Evolutionary conservation across 805 yeast genomes (phyloP), one percentile per base, ranked within the genome.

Genomic region (Myxozyma melibiosi): DNA sequence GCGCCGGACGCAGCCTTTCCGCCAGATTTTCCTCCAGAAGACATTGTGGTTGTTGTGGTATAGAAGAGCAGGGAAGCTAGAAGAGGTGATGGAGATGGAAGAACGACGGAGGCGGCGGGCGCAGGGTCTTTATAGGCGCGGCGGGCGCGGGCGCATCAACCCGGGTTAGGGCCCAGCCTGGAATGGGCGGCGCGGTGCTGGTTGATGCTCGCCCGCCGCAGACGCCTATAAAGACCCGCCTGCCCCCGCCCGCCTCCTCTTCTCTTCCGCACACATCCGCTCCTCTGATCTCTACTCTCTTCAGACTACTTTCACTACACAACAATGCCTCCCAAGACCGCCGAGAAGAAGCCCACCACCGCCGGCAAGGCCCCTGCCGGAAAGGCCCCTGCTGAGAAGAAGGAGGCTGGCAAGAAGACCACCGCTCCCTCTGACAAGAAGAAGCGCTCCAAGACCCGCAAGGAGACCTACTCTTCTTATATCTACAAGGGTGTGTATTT

Each of bases 391-490:
- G 95, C 96, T 77, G 95, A 88, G 78, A 89, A 90, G 85, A 90
- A 88, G 80, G 76, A 74, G 67, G 94, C 96, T 74, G 88, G 88
- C 72, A 87, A 86, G 83, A 90, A 89, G 82, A 88, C 95, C 74
- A 78, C 95, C 67, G 80, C 89, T 65, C 73, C 87, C 67, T 81
- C 84, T 57, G 91, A 84, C 71, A 77, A 85, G 75, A 90, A 90
- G 84, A 91, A 88, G 87, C 90, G 96, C 83, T 74, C 89, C 68
- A 91, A 90, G 86, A 79, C 91, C 71, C 90, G 97, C 85, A 90
- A 90, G 87, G 97, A 92, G 81, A 90, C 97, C 66, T 92, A 90
- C 83, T 90, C 96, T 66, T 90, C 97, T 64, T 92, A 92, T 81
- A 92, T 92, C 76, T 92, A 91, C 94, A 92, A 92, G 80, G 66